These are phyloP conservation scores for Angophora floribunda DNA, from an alignment of 345 rosid genomes.

Conservation along the genomic window DNA sequence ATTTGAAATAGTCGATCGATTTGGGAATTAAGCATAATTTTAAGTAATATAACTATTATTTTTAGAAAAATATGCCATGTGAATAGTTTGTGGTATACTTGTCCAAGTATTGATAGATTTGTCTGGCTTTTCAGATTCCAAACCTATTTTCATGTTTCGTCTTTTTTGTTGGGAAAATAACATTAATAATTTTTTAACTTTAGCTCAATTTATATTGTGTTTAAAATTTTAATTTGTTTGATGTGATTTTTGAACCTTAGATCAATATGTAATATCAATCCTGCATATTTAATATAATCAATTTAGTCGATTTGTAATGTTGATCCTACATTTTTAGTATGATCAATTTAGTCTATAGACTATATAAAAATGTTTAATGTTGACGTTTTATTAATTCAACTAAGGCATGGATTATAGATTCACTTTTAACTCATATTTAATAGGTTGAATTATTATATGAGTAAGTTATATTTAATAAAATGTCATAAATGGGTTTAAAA, in stretches of 20 bases:
- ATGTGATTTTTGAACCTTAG: rapidly evolving
- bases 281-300: too few species aligned
- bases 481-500: too few species aligned
- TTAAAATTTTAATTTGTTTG: too few species aligned
- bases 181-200: too few species aligned
- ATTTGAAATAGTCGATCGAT: background rate
- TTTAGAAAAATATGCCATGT: background rate
- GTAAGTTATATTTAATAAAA: too few species aligned
- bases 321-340: too few species aligned
- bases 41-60: background rate
- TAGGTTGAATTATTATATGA: background rate
- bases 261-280: too few species aligned
- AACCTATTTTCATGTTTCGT: background rate
- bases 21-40: background rate
- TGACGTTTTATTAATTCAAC: background rate
- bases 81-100: background rate
- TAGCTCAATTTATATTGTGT: background rate
- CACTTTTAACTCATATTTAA: too few species aligned
- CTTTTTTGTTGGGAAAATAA: background rate
- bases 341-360: too few species aligned
- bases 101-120: background rate
- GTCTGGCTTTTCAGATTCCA: background rate
- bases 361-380: too few species aligned
- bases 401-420: too few species aligned
- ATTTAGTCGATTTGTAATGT: background rate